Conservation (phyloP, 768 basidiomycete genomes). For the Mycena crocata region DNA sequence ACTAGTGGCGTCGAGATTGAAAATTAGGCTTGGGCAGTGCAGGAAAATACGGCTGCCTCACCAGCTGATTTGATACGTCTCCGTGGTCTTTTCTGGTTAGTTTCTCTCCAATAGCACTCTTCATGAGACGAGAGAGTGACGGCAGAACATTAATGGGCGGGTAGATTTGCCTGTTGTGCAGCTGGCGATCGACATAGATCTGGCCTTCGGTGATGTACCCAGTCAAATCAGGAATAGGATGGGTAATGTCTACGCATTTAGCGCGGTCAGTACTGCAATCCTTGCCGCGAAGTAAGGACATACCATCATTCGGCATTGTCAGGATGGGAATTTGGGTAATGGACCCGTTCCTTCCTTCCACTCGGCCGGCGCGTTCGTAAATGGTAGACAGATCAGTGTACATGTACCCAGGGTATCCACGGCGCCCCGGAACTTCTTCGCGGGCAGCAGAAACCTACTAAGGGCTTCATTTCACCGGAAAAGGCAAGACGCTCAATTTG, state of each 20-base stretch:
- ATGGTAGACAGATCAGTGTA: conserved; percentile 99
- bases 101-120: conserved; percentile 98
- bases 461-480: conserved; percentile 22
- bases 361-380: conserved; percentile 99
- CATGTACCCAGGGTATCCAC: conserved; percentile 98
- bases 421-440: conserved; percentile 98
- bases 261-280: conserved; percentile 16
- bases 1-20: conserved; percentile 62
- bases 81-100: conserved; percentile 98
- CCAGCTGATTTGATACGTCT: conserved; percentile 98
- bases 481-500: conserved; percentile 41
- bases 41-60: conserved; percentile 51
- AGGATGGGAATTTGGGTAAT: conserved; percentile 99
- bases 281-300: conserved; percentile 44
- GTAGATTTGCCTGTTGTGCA: conserved; percentile 97
- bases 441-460: conserved; percentile 94
- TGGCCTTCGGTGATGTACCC: conserved; percentile 99
- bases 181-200: conserved; percentile 97
- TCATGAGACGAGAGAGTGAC: conserved; percentile 99
- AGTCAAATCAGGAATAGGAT: conserved; percentile 99
- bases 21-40: conserved; percentile 33
- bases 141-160: conserved; percentile 99
- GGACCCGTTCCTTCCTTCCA: conserved; percentile 96
- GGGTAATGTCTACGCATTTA: conserved; percentile 88
- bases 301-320: conserved; percentile 99